A percentile compares a stretch with the other conserved stretches of the same genome.
These are phyloP conservation scores for Diaporthe sp. DNA, from an alignment of 2,329 filamentous ascomycete genomes.

Conservation along the genomic window DNA sequence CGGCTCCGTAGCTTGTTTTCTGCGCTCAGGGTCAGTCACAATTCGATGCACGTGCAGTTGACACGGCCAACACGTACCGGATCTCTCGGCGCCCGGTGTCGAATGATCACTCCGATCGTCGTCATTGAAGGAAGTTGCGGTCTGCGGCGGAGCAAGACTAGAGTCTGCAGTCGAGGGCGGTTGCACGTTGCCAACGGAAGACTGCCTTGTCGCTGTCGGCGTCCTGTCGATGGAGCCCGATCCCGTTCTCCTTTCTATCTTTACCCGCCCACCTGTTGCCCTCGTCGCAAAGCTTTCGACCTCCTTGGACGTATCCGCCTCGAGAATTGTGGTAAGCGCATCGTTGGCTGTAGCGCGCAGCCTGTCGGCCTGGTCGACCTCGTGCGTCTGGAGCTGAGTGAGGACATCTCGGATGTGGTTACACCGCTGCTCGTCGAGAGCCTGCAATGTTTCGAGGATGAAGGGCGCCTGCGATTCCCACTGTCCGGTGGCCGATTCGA, in stretches of 20 bases:
- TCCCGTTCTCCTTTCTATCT: conserved; percentile 53
- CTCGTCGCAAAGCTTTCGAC: conserved; percentile 76
- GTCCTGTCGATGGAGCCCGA: conserved; percentile 44
- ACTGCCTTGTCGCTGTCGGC: conserved; percentile 47
- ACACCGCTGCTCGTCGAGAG: conserved; percentile 86
- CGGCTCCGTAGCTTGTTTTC: conserved; percentile 71
- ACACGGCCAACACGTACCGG: conserved; percentile 38
- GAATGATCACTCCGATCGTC: conserved; percentile 60
- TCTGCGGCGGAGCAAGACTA: conserved; percentile 29
- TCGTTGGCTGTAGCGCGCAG: conserved; percentile 79
- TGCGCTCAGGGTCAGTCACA: conserved; percentile 42
- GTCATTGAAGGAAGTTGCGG: conserved; percentile 40
- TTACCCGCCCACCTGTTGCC: conserved; percentile 55
- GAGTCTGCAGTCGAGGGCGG: conserved; percentile 33
- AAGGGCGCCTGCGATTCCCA: conserved; percentile 97
- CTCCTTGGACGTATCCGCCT: conserved; percentile 87
- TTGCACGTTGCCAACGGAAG: conserved; percentile 48
- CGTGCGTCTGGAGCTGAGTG: conserved; percentile 93
- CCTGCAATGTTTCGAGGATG: conserved; percentile 92
- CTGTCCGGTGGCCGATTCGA: conserved; percentile 82
- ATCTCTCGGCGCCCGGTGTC: conserved; percentile 51
- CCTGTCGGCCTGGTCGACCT: conserved; percentile 86
- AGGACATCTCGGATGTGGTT: conserved; percentile 92
- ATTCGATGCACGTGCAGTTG: not conserved
- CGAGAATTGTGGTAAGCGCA: conserved; percentile 83